These are phyloP conservation scores for Buddleja alternifolia DNA, from an alignment of 257 asterid genomes.

Conservation along the genomic window DNA sequence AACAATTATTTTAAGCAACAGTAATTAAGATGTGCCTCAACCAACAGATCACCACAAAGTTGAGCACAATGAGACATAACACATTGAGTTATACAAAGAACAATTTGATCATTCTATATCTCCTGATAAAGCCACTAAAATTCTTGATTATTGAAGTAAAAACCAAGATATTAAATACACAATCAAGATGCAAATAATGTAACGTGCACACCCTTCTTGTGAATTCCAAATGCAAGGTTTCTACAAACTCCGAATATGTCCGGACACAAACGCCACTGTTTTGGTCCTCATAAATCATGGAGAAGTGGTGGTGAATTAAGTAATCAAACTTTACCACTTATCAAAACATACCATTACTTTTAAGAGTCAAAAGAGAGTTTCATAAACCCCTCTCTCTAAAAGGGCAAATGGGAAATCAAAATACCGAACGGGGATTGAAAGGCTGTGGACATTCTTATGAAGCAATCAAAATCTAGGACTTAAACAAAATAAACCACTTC, in stretches of 20 bases:
- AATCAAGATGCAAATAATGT: not conserved
- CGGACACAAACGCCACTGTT: constrained; percentile 2
- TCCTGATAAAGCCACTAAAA: not conserved
- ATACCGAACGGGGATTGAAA: not conserved
- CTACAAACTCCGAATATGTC: not conserved
- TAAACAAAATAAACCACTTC: constrained; percentile 1
- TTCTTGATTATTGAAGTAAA: not conserved
- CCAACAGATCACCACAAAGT: not conserved
- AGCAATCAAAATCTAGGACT: not conserved
- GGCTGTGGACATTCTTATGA: too few relatives aligned
- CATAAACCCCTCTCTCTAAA: too few relatives aligned
- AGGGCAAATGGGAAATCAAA: too few relatives aligned
- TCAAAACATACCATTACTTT: too few relatives aligned
- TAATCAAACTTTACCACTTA: too few relatives aligned
- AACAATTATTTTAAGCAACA: not conserved
- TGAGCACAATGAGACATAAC: not conserved
- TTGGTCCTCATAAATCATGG: constrained; percentile 7
- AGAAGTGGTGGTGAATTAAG: too few relatives aligned
- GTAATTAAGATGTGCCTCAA: not conserved
- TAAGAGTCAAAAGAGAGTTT: too few relatives aligned
- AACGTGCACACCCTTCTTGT: too few relatives aligned
- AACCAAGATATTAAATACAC: not conserved
- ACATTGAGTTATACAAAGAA: not conserved
- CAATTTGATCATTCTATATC: constrained; percentile 1
- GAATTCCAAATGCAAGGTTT: not conserved